Base-by-base conservation (phyloP, 2,329 filamentous ascomycete species). In the Didymella pinodella region DNA sequence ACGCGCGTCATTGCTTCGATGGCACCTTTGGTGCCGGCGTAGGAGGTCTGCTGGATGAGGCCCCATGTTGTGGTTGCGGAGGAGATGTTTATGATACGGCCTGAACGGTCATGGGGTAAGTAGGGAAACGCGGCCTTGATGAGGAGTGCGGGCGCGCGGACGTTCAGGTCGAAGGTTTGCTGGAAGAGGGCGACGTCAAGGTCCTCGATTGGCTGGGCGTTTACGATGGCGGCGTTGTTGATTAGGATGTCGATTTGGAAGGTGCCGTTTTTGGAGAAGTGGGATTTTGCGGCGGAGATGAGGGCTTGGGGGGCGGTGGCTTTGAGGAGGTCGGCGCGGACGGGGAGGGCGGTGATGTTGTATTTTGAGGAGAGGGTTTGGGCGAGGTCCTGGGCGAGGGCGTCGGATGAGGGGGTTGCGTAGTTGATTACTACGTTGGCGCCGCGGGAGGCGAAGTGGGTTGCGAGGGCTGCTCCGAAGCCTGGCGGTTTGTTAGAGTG, bases 241-340 rank as follows among this genome's bases (percentile, higher is more conserved):
- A 95, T 79, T 40, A 95, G 79, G 59, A 95, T 91, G 78, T 94
- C 90, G 71, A 95, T 84, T 65, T 87, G 85, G 70, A 91, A 84
- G 41, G 77, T 75, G 54, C 76, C 74, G 57, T 76, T 78, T 6
- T 55, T 48, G 2, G 81, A 70, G 75, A 89, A 87, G 69, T 86
- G 79, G 51, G 84, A 78, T 62, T 84, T 81, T 3, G 85, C 82
- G 0, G 81, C 81, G 26, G 78, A 75, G 67, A 92, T 74, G 54
- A 92, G 82, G 20, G 82, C 76, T 1, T 81, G 78, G 4, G 87
- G 85, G 1, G 86, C 86, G 6, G 81, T 79, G 14, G 84, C 78
- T 5, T 83, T 81, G 63, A 84, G 82, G 62, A 93, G 83, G 75
- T 93, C 89, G 18, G 90, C 90, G 79, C 89, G 88, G 2, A 91